Evolutionary conservation across 768 basidiomycete species (phyloP).

Genomic region (Dioszegia hungarica): DNA sequence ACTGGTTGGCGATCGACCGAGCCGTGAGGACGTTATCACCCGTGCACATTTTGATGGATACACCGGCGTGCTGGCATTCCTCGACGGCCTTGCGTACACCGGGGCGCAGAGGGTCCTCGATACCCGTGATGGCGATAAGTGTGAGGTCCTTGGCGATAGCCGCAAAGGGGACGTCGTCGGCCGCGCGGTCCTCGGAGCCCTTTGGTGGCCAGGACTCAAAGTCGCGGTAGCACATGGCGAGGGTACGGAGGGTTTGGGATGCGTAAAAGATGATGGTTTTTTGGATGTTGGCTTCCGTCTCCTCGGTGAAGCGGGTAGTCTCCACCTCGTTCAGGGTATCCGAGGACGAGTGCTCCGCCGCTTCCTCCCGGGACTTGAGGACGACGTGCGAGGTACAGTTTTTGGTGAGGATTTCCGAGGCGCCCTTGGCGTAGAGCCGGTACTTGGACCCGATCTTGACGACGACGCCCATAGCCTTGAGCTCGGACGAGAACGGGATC

Average conservation of each 20-base stretch:
- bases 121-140: slow-evolving; percentile 84
- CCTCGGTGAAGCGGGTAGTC: slow-evolving; percentile 60
- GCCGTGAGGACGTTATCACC: slow-evolving; percentile 82
- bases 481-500: slow-evolving; percentile 88
- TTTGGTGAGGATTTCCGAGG: slow-evolving; percentile 85
- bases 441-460: slow-evolving; percentile 57
- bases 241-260: slow-evolving; percentile 89
- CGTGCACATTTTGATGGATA: slow-evolving; percentile 95
- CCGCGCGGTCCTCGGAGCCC: slow-evolving; percentile 15
- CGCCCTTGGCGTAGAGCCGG: slow-evolving; percentile 84
- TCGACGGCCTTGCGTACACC: slow-evolving; percentile 85
- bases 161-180: slow-evolving; percentile 55
- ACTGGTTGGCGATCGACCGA: slow-evolving; percentile 90
- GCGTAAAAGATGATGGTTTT: slow-evolving; percentile 97
- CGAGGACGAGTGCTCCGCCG: neutral
- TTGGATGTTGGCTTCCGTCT: slow-evolving; percentile 70
- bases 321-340: slow-evolving; percentile 52
- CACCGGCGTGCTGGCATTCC: slow-evolving; percentile 82
- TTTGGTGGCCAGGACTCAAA: slow-evolving; percentile 78
- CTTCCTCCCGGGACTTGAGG: slow-evolving; percentile 50
- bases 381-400: slow-evolving; percentile 69
- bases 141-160: slow-evolving; percentile 68
- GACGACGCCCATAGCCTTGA: slow-evolving; percentile 92
- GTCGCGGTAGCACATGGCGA: slow-evolving; percentile 89
- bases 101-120: slow-evolving; percentile 89